Conservation (phyloP, 495 filamentous ascomycete species). For the Penicillium taxi region DNA sequence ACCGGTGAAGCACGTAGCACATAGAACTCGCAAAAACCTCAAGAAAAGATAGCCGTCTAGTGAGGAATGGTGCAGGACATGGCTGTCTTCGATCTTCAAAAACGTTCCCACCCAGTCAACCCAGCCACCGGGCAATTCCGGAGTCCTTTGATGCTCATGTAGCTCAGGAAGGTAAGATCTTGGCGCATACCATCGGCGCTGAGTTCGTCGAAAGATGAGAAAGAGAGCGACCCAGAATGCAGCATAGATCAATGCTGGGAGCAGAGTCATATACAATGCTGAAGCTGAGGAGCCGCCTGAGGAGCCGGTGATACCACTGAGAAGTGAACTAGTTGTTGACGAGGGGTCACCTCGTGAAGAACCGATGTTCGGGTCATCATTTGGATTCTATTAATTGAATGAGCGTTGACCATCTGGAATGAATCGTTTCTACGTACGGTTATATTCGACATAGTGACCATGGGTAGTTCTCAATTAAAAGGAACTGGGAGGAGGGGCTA, state of each 20-base stretch:
- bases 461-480: slow-evolving; percentile 1
- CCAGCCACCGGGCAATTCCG: slow-evolving; percentile 38
- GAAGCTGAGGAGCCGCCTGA: slow-evolving; percentile 38
- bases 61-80: slow-evolving; percentile 57
- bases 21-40: slow-evolving; percentile 65
- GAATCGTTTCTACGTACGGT: slow-evolving; percentile 3
- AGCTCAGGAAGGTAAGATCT: slow-evolving; percentile 71
- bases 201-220: slow-evolving; percentile 61
- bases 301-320: slow-evolving; percentile 21
- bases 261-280: slow-evolving; percentile 61
- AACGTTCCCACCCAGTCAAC: slow-evolving; percentile 59
- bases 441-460: slow-evolving; percentile 8
- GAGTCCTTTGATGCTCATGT: slow-evolving; percentile 44
- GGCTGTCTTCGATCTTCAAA: slow-evolving; percentile 50
- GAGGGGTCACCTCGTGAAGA: slow-evolving; percentile 37
- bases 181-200: slow-evolving; percentile 73
- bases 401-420: slow-evolving; percentile 2
- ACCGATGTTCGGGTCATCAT: slow-evolving; percentile 37
- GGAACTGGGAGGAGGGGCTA: not conserved
- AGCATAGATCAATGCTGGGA: slow-evolving; percentile 60
- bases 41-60: slow-evolving; percentile 79
- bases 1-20: slow-evolving; percentile 63
- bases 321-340: slow-evolving; percentile 28
- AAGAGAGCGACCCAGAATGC: slow-evolving; percentile 61
- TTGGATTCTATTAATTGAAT: slow-evolving; percentile 24